These are phyloP conservation scores for Kurtzmaniella quercitrusa DNA, from an alignment of 1,139 yeast species.

Conservation along the genomic window DNA sequence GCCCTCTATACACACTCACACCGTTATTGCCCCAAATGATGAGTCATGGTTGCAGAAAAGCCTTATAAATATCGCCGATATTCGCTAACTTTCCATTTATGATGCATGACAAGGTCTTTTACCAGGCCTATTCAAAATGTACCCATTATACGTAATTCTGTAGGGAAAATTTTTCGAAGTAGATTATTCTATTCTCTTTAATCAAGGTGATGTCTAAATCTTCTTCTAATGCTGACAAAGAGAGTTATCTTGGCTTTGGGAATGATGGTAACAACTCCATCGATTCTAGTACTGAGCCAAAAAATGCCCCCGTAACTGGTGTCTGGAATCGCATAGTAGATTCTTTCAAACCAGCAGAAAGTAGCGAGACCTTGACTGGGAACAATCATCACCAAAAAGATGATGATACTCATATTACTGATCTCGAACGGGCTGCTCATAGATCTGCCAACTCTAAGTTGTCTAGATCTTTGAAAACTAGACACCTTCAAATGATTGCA, in stretches of 20 bases:
- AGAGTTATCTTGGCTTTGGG: constrained; percentile 8
- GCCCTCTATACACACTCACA: neutral
- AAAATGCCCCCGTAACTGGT: neutral
- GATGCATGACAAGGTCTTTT: neutral
- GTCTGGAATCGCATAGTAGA: constrained; percentile 25
- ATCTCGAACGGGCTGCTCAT: constrained; percentile 31
- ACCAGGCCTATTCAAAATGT: neutral
- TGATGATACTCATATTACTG: constrained; percentile 21
- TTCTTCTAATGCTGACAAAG: constrained; percentile 2
- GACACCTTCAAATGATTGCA: constrained; percentile 61
- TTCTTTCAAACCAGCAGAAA: constrained; percentile 33
- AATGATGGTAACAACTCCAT: constrained; percentile 8
- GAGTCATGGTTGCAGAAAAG: constrained; percentile 5
- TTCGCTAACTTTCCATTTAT: neutral
- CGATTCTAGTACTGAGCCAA: neutral
- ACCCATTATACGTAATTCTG: neutral
- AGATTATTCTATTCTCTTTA: neutral
- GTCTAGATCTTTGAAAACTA: constrained; percentile 28
- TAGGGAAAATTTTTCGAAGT: neutral
- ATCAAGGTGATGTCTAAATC: neutral
- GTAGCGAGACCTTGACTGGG: constrained; percentile 16
- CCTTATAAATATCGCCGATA: constrained; percentile 2
- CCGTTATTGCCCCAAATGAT: constrained; percentile 1
- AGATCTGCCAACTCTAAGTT: constrained; percentile 38
- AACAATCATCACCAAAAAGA: constrained; percentile 12